Conservation (phyloP, 257 asterid species). For the Eustoma russellianum region DNA sequence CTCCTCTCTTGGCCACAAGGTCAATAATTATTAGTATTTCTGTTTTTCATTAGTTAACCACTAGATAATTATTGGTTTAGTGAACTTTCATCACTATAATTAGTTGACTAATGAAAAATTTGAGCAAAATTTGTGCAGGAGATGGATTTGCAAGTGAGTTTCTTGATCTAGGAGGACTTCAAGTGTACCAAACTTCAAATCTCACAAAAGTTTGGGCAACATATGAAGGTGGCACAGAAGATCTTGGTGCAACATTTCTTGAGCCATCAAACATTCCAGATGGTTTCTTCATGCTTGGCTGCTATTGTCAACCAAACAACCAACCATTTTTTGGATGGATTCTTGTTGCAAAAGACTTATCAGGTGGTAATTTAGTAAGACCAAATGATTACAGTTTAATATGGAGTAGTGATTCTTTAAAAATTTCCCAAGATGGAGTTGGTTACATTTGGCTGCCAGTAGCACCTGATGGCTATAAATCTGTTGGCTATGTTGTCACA, state of each 20-base stretch:
- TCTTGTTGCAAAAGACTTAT: conserved; percentile 55
- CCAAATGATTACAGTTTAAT: conserved; percentile 62
- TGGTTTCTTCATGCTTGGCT: conserved; percentile 76
- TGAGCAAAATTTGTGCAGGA: conserved; percentile 18
- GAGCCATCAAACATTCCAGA: conserved; percentile 73
- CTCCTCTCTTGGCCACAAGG: conserved; percentile 61
- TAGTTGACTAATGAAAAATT: not conserved
- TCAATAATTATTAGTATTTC: conserved; percentile 1
- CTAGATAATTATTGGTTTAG: too few relatives aligned
- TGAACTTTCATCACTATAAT: not conserved
- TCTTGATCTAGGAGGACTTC: conserved; percentile 72
- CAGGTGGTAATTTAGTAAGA: conserved; percentile 32
- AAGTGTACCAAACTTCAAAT: conserved; percentile 37
- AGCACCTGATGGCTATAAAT: conserved; percentile 60
- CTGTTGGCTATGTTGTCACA: conserved; percentile 63
- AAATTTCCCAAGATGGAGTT: conserved; percentile 5
- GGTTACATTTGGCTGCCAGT: conserved; percentile 73
- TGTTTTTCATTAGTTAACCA: not conserved
- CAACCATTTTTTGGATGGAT: conserved; percentile 58
- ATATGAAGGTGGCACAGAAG: conserved; percentile 39
- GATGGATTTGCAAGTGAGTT: conserved; percentile 51
- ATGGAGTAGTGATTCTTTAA: conserved; percentile 24
- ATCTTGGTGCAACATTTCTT: conserved; percentile 60
- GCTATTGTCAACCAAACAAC: conserved; percentile 66
- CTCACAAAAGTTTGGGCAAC: conserved; percentile 45